phyloP scores from a whole-genome alignment of 345 rosid species.

The Draba incana region DNA sequence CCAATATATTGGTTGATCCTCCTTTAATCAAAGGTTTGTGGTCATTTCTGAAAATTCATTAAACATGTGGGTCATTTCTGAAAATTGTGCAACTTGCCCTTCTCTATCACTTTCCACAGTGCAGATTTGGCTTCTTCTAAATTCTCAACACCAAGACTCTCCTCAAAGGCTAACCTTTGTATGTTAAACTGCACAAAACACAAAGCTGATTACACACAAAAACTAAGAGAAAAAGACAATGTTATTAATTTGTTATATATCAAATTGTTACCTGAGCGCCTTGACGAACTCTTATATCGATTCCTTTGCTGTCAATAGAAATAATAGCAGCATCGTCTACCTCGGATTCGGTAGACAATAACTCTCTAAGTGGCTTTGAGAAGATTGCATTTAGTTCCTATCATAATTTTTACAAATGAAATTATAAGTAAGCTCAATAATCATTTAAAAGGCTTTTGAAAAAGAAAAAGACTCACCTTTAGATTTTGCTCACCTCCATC shows the following conservation, averaged over 20 bases:
- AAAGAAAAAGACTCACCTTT: constrained; percentile 51
- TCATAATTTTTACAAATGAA: not conserved
- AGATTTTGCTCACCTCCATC: constrained; percentile 94
- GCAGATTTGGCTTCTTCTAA: constrained; percentile 92
- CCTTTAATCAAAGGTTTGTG: not conserved
- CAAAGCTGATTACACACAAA: not conserved
- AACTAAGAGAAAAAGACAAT: not conserved
- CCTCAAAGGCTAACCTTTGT: constrained; percentile 88
- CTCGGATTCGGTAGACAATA: constrained; percentile 67
- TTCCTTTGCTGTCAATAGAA: constrained; percentile 96
- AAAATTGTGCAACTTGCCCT: constrained; percentile 60
- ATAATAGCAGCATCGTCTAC: constrained; percentile 95
- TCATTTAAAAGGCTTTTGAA: not conserved
- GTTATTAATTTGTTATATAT: not conserved
- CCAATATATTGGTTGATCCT: not conserved
- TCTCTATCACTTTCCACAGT: constrained; percentile 67
- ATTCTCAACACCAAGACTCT: constrained; percentile 66
- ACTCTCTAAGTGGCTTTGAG: constrained; percentile 78
- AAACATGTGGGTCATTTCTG: constrained; percentile 35
- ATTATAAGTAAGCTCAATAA: constrained; percentile 1
- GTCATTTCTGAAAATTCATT: not conserved
- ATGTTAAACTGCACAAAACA: constrained; percentile 66
- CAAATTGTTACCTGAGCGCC: constrained; percentile 78
- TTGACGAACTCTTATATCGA: constrained; percentile 87
- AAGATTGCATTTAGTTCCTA: constrained; percentile 88